Conservation (phyloP, 345 rosid genomes). For the Euphorbia pulcherrima region DNA sequence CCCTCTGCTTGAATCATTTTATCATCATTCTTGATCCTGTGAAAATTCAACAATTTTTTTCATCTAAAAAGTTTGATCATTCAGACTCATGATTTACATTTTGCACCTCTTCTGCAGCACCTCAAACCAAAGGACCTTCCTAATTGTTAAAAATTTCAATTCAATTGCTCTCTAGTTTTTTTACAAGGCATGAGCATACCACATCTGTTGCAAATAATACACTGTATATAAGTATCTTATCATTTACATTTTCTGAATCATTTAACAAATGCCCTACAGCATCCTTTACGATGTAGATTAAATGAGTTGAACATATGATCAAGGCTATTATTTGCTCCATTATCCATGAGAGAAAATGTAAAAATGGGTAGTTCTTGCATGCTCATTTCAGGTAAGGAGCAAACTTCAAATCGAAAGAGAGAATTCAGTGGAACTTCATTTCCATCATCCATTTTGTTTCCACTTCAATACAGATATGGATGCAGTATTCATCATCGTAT, state of each 20-base stretch:
- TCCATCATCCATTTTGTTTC: background rate
- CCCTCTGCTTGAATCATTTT: conserved; percentile 91
- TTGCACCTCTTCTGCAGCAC: background rate
- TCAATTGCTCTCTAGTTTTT: background rate
- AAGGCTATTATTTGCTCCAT: background rate
- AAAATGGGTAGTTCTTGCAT: background rate
- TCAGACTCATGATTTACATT: background rate
- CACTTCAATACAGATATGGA: background rate
- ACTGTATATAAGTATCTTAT: background rate
- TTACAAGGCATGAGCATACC: background rate
- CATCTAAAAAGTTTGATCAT: background rate
- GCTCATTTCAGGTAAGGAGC: background rate
- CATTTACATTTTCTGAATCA: conserved; percentile 11
- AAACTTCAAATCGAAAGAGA: background rate
- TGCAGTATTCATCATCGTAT: background rate
- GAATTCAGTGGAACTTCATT: background rate
- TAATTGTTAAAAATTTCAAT: background rate
- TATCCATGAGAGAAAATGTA: background rate
- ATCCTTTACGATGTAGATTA: background rate
- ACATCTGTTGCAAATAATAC: background rate
- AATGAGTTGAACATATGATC: background rate
- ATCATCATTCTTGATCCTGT: conserved; percentile 91
- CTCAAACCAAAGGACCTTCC: background rate
- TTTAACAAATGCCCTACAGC: background rate
- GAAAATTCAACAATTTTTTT: conserved; percentile 18